These are phyloP conservation scores for Trichoderma arundinaceum DNA, from an alignment of 2,329 filamentous ascomycete genomes.

Conservation along the genomic window DNA sequence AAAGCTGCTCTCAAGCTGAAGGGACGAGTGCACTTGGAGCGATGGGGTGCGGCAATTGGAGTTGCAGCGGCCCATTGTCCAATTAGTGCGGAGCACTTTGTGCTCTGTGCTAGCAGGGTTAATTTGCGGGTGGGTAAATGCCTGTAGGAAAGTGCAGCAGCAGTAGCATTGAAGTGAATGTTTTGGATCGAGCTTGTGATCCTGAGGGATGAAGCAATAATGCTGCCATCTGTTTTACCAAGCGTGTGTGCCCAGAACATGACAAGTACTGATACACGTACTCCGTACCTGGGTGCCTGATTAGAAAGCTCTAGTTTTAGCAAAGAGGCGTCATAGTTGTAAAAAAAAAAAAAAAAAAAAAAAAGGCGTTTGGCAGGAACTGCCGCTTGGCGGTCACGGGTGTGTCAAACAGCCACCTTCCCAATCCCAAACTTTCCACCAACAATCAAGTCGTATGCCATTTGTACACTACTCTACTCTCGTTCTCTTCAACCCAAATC, in stretches of 20 bases:
- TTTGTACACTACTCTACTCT: too few relatives aligned
- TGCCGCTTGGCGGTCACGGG: too few relatives aligned
- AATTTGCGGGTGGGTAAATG: neutral
- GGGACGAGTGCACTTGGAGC: neutral
- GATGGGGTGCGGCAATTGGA: constrained; percentile 2
- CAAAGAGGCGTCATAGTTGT: too few relatives aligned
- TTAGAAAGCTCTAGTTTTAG: too few relatives aligned
- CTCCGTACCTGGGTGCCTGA: too few relatives aligned
- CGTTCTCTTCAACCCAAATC: too few relatives aligned
- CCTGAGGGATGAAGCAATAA: neutral
- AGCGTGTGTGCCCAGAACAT: too few relatives aligned
- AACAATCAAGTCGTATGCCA: too few relatives aligned
- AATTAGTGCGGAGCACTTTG: neutral
- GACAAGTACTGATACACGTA: too few relatives aligned
- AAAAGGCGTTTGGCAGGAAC: neutral
- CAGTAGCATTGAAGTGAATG: neutral
- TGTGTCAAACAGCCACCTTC: neutral
- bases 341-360: neutral
- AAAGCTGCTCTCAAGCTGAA: neutral
- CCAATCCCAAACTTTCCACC: too few relatives aligned
- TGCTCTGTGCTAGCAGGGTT: neutral
- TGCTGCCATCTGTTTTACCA: neutral
- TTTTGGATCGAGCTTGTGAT: too few relatives aligned
- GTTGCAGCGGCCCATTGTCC: neutral
- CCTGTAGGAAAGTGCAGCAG: neutral